Base-by-base conservation (phyloP, 2,329 filamentous ascomycete genomes). In the Ophiosphaerella herpotricha region DNA sequence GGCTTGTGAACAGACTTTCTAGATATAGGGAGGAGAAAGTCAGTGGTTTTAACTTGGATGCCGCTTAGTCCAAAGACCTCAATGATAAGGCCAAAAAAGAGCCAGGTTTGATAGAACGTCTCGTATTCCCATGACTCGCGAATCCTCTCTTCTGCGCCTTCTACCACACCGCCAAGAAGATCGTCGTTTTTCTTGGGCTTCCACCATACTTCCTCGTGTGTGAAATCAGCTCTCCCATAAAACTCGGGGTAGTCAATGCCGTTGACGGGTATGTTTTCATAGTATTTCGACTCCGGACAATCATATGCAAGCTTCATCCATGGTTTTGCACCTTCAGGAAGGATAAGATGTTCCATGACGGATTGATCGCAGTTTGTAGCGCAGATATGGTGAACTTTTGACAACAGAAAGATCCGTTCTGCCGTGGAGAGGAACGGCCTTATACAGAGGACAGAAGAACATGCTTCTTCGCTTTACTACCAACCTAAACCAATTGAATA, bases 11-110 rank as follows among this genome's bases (percentile, higher is more conserved):
- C 43, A 8, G 48, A 36, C 39, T 48, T 55, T 13, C 44, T 44
- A 8, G 36, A 38, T 37, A 52, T 41, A 5, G 52, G 52, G 40
- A 39, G 48, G 21, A 55, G 52, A 26, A 55, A 52, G 35, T 55
- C 52, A 33, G 18, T 41, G 11, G 52, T 55, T 18, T 43, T 50
- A 8, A 51, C 48, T 29, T 51, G 18, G 12, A 55, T 51, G 16
- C 43, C 48, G 29, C 39, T 52, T 1, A 55, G 44, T 7, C 31
- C 45, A 23, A 55, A 52, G n/a, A 55, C 49, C 24, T 55, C 48
- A 23, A 52, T 52, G 26, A 55, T 45, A 21, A 52, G 37, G 32
- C 52, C 52, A 31, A 55, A 55, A 37, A 55, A 43, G 21, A 55
- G 41, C 52, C 52, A 55, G 13, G 52, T 52, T 24, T 55, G 52